Evolutionary conservation across 352 stramenopile species (phyloP).

Genomic region (Pythium oligandrum): DNA sequence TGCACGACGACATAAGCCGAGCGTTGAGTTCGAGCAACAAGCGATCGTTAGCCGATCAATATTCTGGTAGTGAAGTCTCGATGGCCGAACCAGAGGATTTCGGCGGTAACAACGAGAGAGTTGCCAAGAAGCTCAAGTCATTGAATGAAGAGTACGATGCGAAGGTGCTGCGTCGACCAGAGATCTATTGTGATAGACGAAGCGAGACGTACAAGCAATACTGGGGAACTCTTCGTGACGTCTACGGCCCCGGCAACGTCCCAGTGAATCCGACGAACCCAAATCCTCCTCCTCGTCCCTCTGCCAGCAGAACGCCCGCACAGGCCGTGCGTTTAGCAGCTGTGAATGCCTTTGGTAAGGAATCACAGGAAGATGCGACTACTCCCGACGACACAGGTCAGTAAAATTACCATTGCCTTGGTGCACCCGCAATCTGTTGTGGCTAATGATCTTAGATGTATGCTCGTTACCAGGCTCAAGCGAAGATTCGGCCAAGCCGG

Average conservation of each 20-base stretch:
- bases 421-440: background rate
- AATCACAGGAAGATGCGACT: slow-evolving; percentile 40
- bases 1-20: slow-evolving; percentile 70
- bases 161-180: slow-evolving; percentile 34
- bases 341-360: slow-evolving; percentile 20
- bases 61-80: slow-evolving; percentile 1
- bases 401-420: background rate
- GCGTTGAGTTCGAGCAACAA: slow-evolving; percentile 30
- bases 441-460: background rate
- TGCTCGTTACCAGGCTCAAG: slow-evolving; percentile 23
- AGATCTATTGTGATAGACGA: slow-evolving; percentile 36
- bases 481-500: slow-evolving; percentile 30
- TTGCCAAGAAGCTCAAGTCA: slow-evolving; percentile 68
- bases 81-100: slow-evolving; percentile 54
- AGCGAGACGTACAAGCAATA: slow-evolving; percentile 68
- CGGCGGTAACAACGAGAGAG: slow-evolving; percentile 51
- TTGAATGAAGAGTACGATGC: slow-evolving; percentile 71
- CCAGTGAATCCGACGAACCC: slow-evolving; percentile 3
- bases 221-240: slow-evolving; percentile 60
- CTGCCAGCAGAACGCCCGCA: too few relatives aligned
- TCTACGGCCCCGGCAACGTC: slow-evolving; percentile 42
- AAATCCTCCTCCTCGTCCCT: background rate
- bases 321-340: background rate
- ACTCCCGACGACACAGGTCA: slow-evolving; percentile 43
- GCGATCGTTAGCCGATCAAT: slow-evolving; percentile 12